These are phyloP conservation scores for Auricularia heimuer DNA, from an alignment of 768 basidiomycete species.

Conservation along the genomic window DNA sequence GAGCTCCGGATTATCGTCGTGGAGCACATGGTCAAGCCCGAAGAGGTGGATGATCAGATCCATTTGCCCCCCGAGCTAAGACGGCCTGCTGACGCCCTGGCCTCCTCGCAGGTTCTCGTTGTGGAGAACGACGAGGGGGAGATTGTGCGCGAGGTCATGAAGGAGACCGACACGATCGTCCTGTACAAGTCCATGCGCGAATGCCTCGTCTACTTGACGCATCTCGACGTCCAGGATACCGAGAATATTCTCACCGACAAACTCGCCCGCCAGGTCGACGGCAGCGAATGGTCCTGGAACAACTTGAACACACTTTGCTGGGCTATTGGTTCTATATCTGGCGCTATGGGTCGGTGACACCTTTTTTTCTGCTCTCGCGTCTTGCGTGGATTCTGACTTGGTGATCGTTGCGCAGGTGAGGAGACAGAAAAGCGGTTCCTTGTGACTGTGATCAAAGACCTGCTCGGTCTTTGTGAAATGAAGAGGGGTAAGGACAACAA, in stretches of 20 bases:
- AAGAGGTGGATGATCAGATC: constrained; percentile 26
- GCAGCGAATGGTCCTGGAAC: constrained; percentile 40
- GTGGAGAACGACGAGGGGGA: constrained; percentile 46
- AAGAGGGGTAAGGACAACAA: constrained; percentile 48
- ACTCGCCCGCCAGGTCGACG: constrained; percentile 37
- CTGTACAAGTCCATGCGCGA: constrained; percentile 43
- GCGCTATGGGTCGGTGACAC: constrained; percentile 34
- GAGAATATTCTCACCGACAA: constrained; percentile 43
- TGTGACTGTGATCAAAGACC: constrained; percentile 43
- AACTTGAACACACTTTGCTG: constrained; percentile 43
- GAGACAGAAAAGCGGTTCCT: constrained; percentile 46
- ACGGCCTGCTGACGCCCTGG: constrained; percentile 3
- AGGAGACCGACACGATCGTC: constrained; percentile 42
- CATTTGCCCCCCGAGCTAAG: background rate
- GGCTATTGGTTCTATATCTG: constrained; percentile 43
- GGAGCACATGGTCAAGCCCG: constrained; percentile 43
- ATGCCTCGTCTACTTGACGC: constrained; percentile 40
- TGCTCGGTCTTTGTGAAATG: constrained; percentile 40
- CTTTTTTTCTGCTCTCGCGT: background rate
- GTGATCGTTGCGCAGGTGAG: constrained; percentile 23
- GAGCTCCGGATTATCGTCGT: constrained; percentile 39
- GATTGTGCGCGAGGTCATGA: constrained; percentile 40
- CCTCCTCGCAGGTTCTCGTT: constrained; percentile 28
- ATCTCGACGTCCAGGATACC: constrained; percentile 39
- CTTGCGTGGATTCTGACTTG: background rate